A percentile compares a stretch with the other conserved stretches of the same genome.
These are phyloP conservation scores for Brasilioporus rufonigricans DNA, from an alignment of 768 basidiomycete species.

Conservation along the genomic window DNA sequence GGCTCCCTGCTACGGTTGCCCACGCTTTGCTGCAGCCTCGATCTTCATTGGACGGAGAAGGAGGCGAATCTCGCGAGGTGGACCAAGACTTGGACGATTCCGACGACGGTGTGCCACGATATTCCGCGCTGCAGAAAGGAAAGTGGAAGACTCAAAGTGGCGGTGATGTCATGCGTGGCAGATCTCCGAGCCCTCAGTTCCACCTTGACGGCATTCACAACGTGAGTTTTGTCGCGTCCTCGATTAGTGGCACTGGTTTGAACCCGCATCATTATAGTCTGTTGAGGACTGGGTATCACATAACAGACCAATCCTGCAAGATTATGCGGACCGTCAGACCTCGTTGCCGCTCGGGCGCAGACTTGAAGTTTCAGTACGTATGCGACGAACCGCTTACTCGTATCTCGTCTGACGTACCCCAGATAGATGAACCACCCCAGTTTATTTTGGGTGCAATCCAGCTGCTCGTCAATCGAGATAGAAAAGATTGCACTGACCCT, in stretches of 20 bases:
- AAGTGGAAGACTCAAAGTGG: constrained; percentile 9
- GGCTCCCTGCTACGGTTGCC: constrained; percentile 14
- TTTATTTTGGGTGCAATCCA: constrained; percentile 28
- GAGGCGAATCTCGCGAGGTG: neutral
- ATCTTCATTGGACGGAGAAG: neutral
- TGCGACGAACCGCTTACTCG: neutral
- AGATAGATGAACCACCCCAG: constrained; percentile 25
- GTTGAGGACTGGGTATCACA: constrained; percentile 22
- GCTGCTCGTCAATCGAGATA: constrained; percentile 30
- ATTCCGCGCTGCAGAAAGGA: constrained; percentile 12
- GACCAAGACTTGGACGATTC: neutral
- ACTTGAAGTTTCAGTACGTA: constrained; percentile 25
- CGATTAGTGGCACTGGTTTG: neutral
- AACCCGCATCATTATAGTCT: constrained; percentile 7
- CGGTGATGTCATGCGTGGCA: neutral
- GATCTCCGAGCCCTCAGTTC: constrained; percentile 4
- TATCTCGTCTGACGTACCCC: neutral
- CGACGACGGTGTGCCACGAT: neutral
- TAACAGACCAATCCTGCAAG: constrained; percentile 21
- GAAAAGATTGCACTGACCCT: constrained; percentile 1
- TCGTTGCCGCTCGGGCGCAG: constrained; percentile 24
- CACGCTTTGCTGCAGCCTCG: constrained; percentile 18
- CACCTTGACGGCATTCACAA: neutral
- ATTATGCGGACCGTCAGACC: constrained; percentile 29
- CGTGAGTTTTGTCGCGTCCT: constrained; percentile 5